Conservation (phyloP, 2,329 filamentous ascomycete species). For the Pseudogymnoascus sp. region DNA sequence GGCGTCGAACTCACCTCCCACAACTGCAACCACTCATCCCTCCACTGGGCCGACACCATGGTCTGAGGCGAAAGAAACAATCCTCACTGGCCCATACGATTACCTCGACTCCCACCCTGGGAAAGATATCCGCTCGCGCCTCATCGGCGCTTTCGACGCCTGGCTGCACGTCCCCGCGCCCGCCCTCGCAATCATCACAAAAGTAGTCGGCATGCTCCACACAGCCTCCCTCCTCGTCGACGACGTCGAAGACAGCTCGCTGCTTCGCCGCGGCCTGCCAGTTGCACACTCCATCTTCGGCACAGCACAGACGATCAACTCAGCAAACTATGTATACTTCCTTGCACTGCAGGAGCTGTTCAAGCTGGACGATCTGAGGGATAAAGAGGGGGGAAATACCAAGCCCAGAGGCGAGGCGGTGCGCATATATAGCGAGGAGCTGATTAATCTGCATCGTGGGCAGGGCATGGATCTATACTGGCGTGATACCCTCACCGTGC, state of each 20-base stretch:
- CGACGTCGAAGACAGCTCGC: conserved; percentile 77
- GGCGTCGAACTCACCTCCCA: conserved; percentile 16
- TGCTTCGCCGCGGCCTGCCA: conserved; percentile 69
- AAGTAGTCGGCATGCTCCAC: conserved; percentile 77
- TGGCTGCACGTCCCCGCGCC: conserved; percentile 69
- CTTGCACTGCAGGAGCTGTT: conserved; percentile 67
- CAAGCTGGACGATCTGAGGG: conserved; percentile 57
- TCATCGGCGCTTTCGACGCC: conserved; percentile 74
- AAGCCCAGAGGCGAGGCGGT: conserved; percentile 38
- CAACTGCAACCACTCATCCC: conserved; percentile 24
- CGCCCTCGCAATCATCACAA: conserved; percentile 66
- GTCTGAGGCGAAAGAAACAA: conserved; percentile 68
- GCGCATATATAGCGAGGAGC: conserved; percentile 70
- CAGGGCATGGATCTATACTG: conserved; percentile 91
- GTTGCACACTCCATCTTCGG: conserved; percentile 82
- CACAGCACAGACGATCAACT: conserved; percentile 82
- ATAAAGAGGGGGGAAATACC: background rate
- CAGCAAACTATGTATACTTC: conserved; percentile 86
- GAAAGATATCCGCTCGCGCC: conserved; percentile 74
- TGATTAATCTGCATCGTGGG: conserved; percentile 76
- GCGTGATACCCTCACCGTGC: conserved; percentile 77
- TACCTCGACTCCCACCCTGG: conserved; percentile 74
- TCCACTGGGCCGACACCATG: conserved; percentile 38
- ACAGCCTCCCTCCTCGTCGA: conserved; percentile 78
- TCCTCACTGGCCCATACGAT: conserved; percentile 71